phyloP scores from a whole-genome alignment of 1,284 basidiomycete genomes.

The Heterobasidion annosum region DNA sequence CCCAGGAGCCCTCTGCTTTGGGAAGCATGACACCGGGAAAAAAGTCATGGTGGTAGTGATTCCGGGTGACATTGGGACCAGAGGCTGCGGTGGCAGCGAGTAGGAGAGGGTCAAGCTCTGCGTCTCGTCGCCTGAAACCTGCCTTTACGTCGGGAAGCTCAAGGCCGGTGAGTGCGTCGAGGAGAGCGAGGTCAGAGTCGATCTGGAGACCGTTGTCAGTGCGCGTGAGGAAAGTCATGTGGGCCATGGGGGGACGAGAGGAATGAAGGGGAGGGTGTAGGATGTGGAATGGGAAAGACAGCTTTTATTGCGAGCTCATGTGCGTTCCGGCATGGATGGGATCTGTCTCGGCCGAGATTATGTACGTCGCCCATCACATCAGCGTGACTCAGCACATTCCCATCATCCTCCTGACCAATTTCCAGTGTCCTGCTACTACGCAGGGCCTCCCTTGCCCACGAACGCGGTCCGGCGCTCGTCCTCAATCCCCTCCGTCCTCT shows the following conservation, averaged over 20 bases:
- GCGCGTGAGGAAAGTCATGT: slow-evolving; percentile 16
- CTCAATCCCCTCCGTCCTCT: too few species aligned
- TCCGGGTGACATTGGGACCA: slow-evolving; percentile 63
- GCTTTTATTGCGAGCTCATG: not conserved
- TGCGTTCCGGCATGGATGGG: not conserved
- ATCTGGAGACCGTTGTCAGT: slow-evolving; percentile 17
- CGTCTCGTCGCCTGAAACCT: slow-evolving; percentile 44
- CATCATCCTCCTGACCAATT: not conserved
- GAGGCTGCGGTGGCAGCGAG: slow-evolving; percentile 64
- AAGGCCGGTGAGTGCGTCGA: slow-evolving; percentile 46
- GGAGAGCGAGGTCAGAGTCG: slow-evolving; percentile 35
- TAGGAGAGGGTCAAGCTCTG: slow-evolving; percentile 63
- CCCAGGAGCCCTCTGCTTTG: slow-evolving; percentile 41
- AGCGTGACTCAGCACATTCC: not conserved
- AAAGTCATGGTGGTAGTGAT: slow-evolving; percentile 70
- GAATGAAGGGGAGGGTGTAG: not conserved
- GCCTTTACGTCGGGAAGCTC: slow-evolving; percentile 24
- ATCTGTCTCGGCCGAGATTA: not conserved
- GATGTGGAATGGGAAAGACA: not conserved
- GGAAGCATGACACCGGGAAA: slow-evolving; percentile 50
- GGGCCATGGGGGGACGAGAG: slow-evolving; percentile 1
- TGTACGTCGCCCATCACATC: not conserved
- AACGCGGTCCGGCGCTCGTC: too few species aligned
- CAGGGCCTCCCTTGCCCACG: not conserved
- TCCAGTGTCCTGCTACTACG: not conserved